Conservation (phyloP, 768 basidiomycete genomes). For the Piloderma croceum region DNA sequence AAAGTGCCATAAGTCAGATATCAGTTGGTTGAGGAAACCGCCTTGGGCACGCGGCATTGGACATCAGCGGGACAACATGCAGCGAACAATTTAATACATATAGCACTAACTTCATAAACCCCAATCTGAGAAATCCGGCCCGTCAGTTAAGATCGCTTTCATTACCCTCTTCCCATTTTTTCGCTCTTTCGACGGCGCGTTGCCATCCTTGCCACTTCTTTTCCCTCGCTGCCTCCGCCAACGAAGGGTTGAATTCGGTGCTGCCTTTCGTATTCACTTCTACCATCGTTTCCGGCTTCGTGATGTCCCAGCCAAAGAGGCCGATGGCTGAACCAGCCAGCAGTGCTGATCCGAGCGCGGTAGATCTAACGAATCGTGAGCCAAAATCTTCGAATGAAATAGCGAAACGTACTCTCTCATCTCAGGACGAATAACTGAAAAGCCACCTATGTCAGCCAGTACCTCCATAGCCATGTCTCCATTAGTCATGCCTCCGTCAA, state of each 20-base stretch:
- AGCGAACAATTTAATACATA: too few relatives aligned
- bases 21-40: too few relatives aligned
- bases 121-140: too few relatives aligned
- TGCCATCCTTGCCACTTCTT: constrained; percentile 81
- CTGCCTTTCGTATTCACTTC: constrained; percentile 87
- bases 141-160: constrained; percentile 14
- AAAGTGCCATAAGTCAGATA: too few relatives aligned
- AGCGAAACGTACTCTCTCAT: constrained; percentile 95
- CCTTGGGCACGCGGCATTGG: too few relatives aligned
- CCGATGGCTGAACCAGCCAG: constrained; percentile 85
- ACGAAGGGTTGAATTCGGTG: constrained; percentile 56
- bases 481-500: constrained; percentile 99
- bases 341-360: constrained; percentile 91
- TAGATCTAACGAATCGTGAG: constrained; percentile 53
- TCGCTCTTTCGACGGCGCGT: constrained; percentile 78
- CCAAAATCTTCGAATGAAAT: too few relatives aligned
- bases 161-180: constrained; percentile 68
- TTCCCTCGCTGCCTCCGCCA: constrained; percentile 48
- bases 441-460: constrained; percentile 86
- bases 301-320: constrained; percentile 90
- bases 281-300: constrained; percentile 71
- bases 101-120: too few relatives aligned
- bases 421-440: constrained; percentile 85
- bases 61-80: too few relatives aligned
- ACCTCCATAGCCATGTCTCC: constrained; percentile 85